Conservation (phyloP, 495 filamentous ascomycete genomes). For the Monascus purpureus region DNA sequence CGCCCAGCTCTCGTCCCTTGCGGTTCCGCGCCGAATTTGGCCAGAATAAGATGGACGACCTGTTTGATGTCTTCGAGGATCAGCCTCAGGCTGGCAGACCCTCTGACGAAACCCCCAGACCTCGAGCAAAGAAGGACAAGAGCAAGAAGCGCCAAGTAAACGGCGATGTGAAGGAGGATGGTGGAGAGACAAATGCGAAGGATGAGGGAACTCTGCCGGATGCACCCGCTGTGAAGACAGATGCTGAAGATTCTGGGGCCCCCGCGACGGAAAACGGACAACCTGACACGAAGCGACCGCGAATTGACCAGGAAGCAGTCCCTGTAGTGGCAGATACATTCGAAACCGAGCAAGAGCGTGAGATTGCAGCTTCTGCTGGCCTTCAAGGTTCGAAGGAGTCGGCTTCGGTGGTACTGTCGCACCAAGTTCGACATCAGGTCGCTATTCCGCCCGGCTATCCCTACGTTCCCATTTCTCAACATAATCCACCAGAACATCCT, state of each 20-base stretch:
- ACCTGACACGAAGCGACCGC: constrained; percentile 57
- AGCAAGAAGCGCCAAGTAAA: constrained; percentile 75
- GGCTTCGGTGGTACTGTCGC: constrained; percentile 63
- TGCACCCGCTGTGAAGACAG: constrained; percentile 12
- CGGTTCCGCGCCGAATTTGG: neutral
- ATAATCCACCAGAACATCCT: constrained; percentile 71
- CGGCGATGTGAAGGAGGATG: constrained; percentile 49
- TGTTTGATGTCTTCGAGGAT: constrained; percentile 76
- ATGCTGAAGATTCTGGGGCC: neutral
- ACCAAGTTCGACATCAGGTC: constrained; percentile 97
- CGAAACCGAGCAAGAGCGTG: constrained; percentile 86
- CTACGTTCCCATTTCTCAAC: constrained; percentile 83
- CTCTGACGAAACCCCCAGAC: constrained; percentile 13
- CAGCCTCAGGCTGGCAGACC: constrained; percentile 31
- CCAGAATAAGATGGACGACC: constrained; percentile 50
- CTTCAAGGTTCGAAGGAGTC: constrained; percentile 55
- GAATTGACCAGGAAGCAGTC: constrained; percentile 56
- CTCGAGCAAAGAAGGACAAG: constrained; percentile 43
- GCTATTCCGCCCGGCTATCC: constrained; percentile 85
- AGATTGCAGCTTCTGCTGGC: constrained; percentile 71
- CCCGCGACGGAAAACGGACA: constrained; percentile 26
- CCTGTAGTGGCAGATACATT: constrained; percentile 88
- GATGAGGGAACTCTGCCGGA: constrained; percentile 26
- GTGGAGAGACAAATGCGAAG: constrained; percentile 30
- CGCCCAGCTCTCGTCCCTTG: constrained; percentile 1